These are phyloP conservation scores for Margaritispora aquatica DNA, from an alignment of 495 filamentous ascomycete genomes.

Conservation along the genomic window DNA sequence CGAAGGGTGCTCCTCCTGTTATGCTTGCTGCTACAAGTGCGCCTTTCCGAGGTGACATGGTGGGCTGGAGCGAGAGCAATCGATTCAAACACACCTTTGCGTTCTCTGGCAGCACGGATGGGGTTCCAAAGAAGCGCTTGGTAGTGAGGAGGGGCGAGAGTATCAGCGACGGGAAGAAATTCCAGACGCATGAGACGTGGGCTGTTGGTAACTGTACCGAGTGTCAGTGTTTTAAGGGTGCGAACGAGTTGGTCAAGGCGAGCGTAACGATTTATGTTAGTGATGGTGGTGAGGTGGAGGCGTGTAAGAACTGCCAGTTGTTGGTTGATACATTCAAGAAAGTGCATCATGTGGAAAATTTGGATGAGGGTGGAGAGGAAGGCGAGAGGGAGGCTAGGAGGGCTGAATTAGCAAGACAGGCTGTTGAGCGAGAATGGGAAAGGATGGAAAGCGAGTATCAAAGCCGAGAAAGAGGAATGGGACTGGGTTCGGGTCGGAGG, in stretches of 20 bases:
- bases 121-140: background rate
- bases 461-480: background rate
- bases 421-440: constrained; percentile 2
- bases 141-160: background rate
- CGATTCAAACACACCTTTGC: constrained; percentile 3
- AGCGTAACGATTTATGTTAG: background rate
- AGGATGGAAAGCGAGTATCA: background rate
- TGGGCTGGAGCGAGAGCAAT: background rate
- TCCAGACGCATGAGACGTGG: constrained; percentile 3
- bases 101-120: background rate
- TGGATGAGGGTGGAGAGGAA: background rate
- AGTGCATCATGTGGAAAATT: background rate
- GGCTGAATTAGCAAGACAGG: background rate
- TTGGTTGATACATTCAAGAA: constrained; percentile 1
- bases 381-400: background rate
- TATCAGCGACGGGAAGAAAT: background rate
- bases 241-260: background rate
- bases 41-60: background rate
- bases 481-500: background rate
- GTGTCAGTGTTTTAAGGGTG: background rate
- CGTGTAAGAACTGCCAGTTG: background rate
- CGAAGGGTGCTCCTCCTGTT: background rate
- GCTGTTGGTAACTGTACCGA: constrained; percentile 3
- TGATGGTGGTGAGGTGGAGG: background rate
- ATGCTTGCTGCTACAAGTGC: background rate